Percentiles rank a stretch among this genome's conserved stretches.
Evolutionary conservation across 345 rosid genomes (phyloP).

Genomic region (Linum tenue): DNA sequence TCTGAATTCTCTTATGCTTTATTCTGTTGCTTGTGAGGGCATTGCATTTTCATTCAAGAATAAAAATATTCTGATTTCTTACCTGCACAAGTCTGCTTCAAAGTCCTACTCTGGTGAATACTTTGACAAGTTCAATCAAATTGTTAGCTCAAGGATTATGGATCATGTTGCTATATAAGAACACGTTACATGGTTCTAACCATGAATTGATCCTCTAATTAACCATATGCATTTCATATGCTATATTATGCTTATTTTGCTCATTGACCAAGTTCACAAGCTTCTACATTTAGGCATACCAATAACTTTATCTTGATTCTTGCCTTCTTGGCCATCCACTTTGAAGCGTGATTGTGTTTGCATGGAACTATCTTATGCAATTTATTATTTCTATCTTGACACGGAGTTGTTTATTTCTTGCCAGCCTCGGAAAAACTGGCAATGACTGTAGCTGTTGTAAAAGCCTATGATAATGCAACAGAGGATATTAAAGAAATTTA

Average conservation of each 20-base stretch:
- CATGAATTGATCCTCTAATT: too few relatives aligned
- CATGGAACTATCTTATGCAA: background rate
- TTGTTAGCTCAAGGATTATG: background rate
- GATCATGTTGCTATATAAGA: background rate
- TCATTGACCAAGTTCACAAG: background rate
- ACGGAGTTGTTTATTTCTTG: slow-evolving; percentile 15
- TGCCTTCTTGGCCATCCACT: too few relatives aligned
- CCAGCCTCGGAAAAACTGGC: slow-evolving; percentile 64
- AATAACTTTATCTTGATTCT: too few relatives aligned
- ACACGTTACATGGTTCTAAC: background rate
- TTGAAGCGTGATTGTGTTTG: background rate
- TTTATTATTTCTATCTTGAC: background rate
- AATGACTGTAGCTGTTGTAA: slow-evolving; percentile 67
- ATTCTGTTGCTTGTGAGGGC: background rate
- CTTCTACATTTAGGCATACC: background rate
- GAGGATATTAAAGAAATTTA: slow-evolving; percentile 57
- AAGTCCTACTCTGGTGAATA: background rate
- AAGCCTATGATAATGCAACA: slow-evolving; percentile 63
- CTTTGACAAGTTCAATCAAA: background rate
- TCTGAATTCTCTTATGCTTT: background rate
- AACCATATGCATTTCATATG: background rate
- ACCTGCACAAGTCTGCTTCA: background rate
- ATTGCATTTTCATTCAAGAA: background rate
- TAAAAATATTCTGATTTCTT: background rate
- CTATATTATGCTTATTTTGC: background rate